These are phyloP conservation scores for Hygrocybe punicea DNA, from an alignment of 768 basidiomycete genomes.

Conservation along the genomic window DNA sequence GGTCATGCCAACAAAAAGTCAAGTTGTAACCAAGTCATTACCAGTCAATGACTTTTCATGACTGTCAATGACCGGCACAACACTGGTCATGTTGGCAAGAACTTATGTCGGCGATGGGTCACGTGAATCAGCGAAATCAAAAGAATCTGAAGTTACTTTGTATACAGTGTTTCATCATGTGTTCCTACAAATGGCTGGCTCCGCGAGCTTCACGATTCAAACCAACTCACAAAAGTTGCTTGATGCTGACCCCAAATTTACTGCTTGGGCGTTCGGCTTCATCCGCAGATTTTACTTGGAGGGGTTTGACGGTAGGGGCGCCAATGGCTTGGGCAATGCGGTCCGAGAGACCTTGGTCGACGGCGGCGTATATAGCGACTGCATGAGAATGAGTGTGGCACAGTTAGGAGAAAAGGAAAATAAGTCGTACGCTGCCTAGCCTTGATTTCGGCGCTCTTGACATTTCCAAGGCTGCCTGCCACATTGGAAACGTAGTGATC, in stretches of 20 bases:
- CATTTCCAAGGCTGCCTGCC: constrained; percentile 55
- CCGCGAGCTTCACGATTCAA: too few species aligned
- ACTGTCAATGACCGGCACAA: too few species aligned
- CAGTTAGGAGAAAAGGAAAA: not conserved
- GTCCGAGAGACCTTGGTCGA: constrained; percentile 71
- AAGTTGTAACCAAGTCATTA: too few species aligned
- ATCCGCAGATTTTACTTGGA: constrained; percentile 56
- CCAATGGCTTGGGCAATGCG: constrained; percentile 76
- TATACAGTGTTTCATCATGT: too few species aligned
- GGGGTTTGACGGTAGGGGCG: constrained; percentile 52
- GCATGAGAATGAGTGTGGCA: not conserved
- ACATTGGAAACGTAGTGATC: constrained; percentile 67
- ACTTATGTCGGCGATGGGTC: too few species aligned
- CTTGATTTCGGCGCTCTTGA: constrained; percentile 60
- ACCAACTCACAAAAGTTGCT: not conserved
- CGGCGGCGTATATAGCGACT: constrained; percentile 79
- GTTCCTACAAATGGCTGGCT: too few species aligned
- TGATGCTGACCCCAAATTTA: not conserved
- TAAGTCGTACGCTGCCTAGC: constrained; percentile 66
- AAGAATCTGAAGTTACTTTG: too few species aligned
- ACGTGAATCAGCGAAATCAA: too few species aligned
- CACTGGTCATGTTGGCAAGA: too few species aligned
- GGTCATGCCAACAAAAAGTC: too few species aligned
- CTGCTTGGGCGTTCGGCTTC: constrained; percentile 54
- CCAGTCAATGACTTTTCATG: too few species aligned